Conservation (phyloP, 2,329 filamentous ascomycete species). For the Amauroascus verrucosus region DNA sequence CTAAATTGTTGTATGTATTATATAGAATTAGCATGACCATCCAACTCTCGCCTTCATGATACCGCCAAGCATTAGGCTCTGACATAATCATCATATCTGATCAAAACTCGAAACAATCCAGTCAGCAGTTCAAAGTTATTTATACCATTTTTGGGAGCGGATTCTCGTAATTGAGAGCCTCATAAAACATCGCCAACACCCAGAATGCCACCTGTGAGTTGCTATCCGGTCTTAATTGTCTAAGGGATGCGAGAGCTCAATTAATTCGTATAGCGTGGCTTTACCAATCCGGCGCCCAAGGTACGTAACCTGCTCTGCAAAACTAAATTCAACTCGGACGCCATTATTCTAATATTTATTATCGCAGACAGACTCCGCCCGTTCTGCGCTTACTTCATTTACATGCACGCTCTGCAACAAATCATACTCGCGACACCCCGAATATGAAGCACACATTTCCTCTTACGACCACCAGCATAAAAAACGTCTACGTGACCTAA, state of each 20-base stretch:
- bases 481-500: slow-evolving; percentile 47
- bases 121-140: no score
- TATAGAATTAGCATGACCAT: no score
- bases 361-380: slow-evolving; percentile 50
- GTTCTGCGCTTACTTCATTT: slow-evolving; percentile 68
- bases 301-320: slow-evolving; percentile 20
- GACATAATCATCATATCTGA: background rate
- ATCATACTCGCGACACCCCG: slow-evolving; percentile 88
- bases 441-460: slow-evolving; percentile 87
- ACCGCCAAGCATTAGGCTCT: background rate
- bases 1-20: no score
- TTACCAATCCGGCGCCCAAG: slow-evolving; percentile 40
- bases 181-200: background rate
- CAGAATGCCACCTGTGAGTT: slow-evolving; percentile 48
- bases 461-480: slow-evolving; percentile 95
- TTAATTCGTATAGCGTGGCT: slow-evolving; percentile 31
- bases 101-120: no score
- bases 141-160: no score
- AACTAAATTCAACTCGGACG: no score
- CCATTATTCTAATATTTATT: background rate
- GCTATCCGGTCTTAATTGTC: background rate
- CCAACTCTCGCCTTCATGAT: no score
- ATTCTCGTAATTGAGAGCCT: no score
- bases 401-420: slow-evolving; percentile 84
- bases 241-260: slow-evolving; percentile 2